phyloP scores from a whole-genome alignment of 192 early-diverging fungal genomes.

The Paraglomus brasilianum region DNA sequence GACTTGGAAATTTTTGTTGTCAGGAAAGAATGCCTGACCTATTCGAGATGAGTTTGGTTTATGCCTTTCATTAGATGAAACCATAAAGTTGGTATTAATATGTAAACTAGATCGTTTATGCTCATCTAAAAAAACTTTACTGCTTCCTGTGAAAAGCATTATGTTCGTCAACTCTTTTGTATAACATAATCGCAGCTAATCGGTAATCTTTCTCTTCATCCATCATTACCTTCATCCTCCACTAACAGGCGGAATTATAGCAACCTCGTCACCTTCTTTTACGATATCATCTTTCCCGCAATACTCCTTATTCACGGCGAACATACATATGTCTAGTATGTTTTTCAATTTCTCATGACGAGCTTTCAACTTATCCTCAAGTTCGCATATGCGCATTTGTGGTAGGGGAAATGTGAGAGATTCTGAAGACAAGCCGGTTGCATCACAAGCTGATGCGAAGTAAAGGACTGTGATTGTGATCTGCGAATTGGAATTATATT shows the following conservation, averaged over 20 bases:
- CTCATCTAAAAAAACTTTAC: too few relatives aligned
- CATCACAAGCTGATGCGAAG: slow-evolving; percentile 59
- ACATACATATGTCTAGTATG: slow-evolving; percentile 49
- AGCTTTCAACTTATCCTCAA: neutral
- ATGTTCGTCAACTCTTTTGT: too few relatives aligned
- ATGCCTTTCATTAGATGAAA: too few relatives aligned
- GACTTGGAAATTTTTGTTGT: too few relatives aligned
- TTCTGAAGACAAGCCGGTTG: slow-evolving; percentile 44
- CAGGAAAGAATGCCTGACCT: too few relatives aligned
- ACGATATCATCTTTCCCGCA: slow-evolving; percentile 52
- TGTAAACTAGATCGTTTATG: too few relatives aligned
- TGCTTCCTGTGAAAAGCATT: too few relatives aligned
- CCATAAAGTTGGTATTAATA: too few relatives aligned
- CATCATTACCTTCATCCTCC: slow-evolving; percentile 60
- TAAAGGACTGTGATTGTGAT: slow-evolving; percentile 63
- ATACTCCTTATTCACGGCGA: slow-evolving; percentile 66
- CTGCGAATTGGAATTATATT: too few relatives aligned
- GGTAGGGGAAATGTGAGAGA: slow-evolving; percentile 39
- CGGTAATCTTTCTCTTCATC: too few relatives aligned
- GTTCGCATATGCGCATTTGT: slow-evolving; percentile 22
- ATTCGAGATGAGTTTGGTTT: too few relatives aligned
- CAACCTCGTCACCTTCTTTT: slow-evolving; percentile 57
- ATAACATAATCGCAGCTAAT: too few relatives aligned
- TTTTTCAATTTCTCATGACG: slow-evolving; percentile 40
- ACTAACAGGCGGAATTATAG: slow-evolving; percentile 66